Conservation (phyloP, 352 stramenopile genomes). For the Thalassiosira hispida region DNA sequence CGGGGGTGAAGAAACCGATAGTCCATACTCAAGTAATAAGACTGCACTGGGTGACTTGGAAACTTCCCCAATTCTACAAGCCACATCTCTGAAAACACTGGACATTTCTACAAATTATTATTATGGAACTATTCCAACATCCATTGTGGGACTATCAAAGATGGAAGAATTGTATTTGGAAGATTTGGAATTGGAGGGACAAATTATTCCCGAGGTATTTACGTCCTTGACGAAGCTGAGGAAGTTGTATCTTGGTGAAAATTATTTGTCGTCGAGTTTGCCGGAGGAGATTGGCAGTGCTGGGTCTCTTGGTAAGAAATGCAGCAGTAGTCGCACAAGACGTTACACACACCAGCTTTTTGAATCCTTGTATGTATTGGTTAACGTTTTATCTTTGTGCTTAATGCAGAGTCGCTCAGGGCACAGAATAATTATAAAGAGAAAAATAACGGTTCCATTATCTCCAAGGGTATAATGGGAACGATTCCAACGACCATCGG, state of each 20-base stretch:
- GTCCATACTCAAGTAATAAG: not conserved
- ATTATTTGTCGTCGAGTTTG: slow-evolving; percentile 21
- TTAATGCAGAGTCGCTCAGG: slow-evolving; percentile 3
- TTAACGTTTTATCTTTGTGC: not conserved
- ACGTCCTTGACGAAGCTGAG: slow-evolving; percentile 22
- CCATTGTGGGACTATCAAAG: slow-evolving; percentile 26
- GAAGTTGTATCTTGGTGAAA: slow-evolving; percentile 41
- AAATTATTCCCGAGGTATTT: slow-evolving; percentile 41
- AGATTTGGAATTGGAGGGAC: slow-evolving; percentile 51
- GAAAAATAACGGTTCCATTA: slow-evolving; percentile 1
- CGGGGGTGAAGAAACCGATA: slow-evolving; percentile 14
- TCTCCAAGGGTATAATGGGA: slow-evolving; percentile 20
- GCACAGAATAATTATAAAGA: slow-evolving; percentile 30
- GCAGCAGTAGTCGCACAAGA: too few species aligned
- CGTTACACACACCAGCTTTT: too few species aligned
- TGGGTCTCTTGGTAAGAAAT: slow-evolving; percentile 13
- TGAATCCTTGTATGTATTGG: not conserved
- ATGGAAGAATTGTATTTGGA: slow-evolving; percentile 56
- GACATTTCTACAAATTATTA: slow-evolving; percentile 39
- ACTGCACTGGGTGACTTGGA: slow-evolving; percentile 15
- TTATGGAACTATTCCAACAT: slow-evolving; percentile 50
- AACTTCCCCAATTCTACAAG: slow-evolving; percentile 11
- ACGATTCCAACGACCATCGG: slow-evolving; percentile 9
- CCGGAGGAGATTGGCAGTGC: slow-evolving; percentile 15
- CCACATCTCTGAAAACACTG: not conserved